These are phyloP conservation scores for Jamesozyma jinghongensis DNA, from an alignment of 805 yeast species.

Conservation along the genomic window DNA sequence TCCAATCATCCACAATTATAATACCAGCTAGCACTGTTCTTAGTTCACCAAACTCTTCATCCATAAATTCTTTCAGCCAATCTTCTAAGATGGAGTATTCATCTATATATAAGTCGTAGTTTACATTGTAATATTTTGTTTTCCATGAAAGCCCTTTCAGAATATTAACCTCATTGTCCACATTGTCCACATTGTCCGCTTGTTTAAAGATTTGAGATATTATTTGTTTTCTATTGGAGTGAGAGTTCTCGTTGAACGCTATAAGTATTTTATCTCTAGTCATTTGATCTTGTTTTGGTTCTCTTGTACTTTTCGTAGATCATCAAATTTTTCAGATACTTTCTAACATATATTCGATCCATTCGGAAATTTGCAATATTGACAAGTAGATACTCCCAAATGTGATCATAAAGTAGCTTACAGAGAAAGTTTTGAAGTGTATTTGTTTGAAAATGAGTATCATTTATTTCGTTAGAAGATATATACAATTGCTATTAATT, in stretches of 20 bases:
- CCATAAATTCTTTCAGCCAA: slow-evolving; percentile 36
- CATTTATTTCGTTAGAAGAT: too few relatives aligned
- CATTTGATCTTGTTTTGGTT: too few relatives aligned
- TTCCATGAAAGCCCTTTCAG: slow-evolving; percentile 18
- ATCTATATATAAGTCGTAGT: slow-evolving; percentile 27
- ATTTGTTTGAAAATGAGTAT: too few relatives aligned
- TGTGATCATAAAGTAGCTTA: too few relatives aligned
- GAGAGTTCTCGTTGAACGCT: background rate
- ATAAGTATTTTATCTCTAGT: slow-evolving; percentile 5
- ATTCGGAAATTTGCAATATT: too few relatives aligned
- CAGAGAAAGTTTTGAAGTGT: too few relatives aligned
- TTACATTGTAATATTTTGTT: slow-evolving; percentile 28
- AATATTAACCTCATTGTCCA: slow-evolving; percentile 7
- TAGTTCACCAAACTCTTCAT: slow-evolving; percentile 33
- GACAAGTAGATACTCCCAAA: too few relatives aligned
- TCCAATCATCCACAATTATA: slow-evolving; percentile 29
- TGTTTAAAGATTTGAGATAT: slow-evolving; percentile 1
- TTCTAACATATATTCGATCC: too few relatives aligned
- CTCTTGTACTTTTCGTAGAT: too few relatives aligned
- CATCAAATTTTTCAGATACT: too few relatives aligned
- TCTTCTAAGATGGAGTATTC: slow-evolving; percentile 13
- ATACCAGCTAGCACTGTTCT: slow-evolving; percentile 39
- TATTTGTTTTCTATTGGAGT: background rate
- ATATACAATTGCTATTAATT: too few relatives aligned
- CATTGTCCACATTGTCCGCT: background rate